Percentiles rank a stretch among this genome's conserved stretches.
These are phyloP conservation scores for Dendrocalamus sinicus DNA, from an alignment of 176 grass and related monocot genomes.

Conservation along the genomic window DNA sequence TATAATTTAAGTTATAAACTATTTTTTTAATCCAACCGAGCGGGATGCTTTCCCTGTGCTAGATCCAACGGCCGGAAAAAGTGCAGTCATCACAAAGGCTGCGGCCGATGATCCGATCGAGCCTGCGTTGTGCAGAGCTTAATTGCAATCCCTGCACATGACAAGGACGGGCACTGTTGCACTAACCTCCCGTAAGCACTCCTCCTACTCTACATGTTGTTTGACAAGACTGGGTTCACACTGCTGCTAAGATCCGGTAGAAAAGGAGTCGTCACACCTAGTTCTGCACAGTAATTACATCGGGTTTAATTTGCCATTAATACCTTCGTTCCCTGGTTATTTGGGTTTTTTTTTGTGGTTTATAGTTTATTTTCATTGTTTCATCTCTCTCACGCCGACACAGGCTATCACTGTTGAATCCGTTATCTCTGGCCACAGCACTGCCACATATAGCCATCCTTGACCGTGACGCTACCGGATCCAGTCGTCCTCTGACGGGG, in stretches of 20 bases:
- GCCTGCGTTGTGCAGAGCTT: background rate
- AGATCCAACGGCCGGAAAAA: background rate
- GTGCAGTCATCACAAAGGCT: background rate
- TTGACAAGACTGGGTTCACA: background rate
- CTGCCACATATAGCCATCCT: too few species aligned
- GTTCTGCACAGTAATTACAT: slow-evolving; percentile 5
- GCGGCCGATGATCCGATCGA: background rate
- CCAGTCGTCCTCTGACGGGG: rapidly evolving
- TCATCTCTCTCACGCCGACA: too few species aligned
- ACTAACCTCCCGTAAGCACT: slow-evolving; percentile 11
- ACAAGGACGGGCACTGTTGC: slow-evolving; percentile 17
- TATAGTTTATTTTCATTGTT: too few species aligned
- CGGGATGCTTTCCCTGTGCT: too few species aligned
- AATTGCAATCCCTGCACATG: background rate
- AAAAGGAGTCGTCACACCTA: background rate
- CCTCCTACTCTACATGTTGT: background rate
- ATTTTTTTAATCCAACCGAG: too few species aligned
- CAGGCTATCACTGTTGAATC: too few species aligned
- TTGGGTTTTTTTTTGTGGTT: too few species aligned
- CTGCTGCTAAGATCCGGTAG: slow-evolving; percentile 4
- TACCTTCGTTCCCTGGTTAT: background rate
- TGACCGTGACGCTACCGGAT: too few species aligned
- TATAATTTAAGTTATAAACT: too few species aligned
- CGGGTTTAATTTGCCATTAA: slow-evolving; percentile 12
- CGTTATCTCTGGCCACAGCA: too few species aligned